Evolutionary conservation across 345 rosid species (phyloP), one percentile per base, ranked within the genome.

Genomic region (Brassica juncea): DNA sequence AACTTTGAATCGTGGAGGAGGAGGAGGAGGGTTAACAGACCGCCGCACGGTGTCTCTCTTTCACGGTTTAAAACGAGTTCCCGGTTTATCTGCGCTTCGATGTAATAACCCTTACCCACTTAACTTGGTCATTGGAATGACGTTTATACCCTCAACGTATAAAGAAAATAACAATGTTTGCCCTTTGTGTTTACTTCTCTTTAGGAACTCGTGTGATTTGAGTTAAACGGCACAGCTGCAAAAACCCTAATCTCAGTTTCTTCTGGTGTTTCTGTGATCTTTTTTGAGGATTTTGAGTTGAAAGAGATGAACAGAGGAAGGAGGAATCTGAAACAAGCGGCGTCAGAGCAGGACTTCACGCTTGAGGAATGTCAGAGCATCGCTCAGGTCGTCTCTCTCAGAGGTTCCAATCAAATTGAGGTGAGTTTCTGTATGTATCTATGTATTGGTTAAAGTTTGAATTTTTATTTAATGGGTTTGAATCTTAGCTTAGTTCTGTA

Each of bases 321-420:
- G 83, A 92, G 87, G 88, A 92, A 91, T 86, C 80, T 94, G 84
- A 89, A 87, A 84, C 86, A 91, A 78, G 97, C 94, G 31, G 87
- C 88, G 1, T 82, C 79, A 73, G 94, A 89, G 19, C 86, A 80
- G 57, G 84, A 75, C 10, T 81, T 92, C 34, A 83, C 77, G 8
- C 87, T 92, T 69, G 81, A 84, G 85, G 86, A 88, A 82, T 91
- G 94, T 12, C 90, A 94, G 31, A 89, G 84, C 77, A 84, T 94
- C 65, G 87, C 84, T 75, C 91, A 88, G 71, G 97, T 91, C 68
- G 82, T 92, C 63, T 92, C 99, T 77, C 91, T 92, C 69, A 83
- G 94, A 78, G 97, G 99, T 58, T 92, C 97, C 84, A 94, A 92
- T 85, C 86, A 89, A 79, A 87, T 92, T 74, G 97, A 92, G 97